These are phyloP conservation scores for Aspergillaceae sp. DNA, from an alignment of 2,329 filamentous ascomycete genomes.

Conservation along the genomic window DNA sequence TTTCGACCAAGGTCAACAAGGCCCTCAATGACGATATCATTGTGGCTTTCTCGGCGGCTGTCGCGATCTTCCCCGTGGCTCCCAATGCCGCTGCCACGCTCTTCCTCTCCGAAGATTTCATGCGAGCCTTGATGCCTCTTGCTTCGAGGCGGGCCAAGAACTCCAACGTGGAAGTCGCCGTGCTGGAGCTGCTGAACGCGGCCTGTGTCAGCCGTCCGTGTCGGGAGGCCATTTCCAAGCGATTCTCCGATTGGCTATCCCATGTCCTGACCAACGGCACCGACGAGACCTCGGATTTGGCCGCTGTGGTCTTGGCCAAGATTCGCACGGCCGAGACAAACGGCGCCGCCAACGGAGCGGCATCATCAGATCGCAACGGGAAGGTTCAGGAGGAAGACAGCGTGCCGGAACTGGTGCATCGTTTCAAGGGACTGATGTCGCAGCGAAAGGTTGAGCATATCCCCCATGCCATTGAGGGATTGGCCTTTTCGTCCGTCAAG, in stretches of 20 bases:
- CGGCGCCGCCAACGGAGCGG: conserved; percentile 1
- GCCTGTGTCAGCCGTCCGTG: conserved; percentile 80
- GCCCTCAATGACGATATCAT: conserved; percentile 83
- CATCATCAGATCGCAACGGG: conserved; percentile 20
- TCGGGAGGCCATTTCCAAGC: conserved; percentile 72
- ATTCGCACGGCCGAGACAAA: conserved; percentile 30
- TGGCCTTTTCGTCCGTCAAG: conserved; percentile 85
- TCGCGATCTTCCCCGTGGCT: conserved; percentile 77
- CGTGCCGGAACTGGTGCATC: conserved; percentile 45
- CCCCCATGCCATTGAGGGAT: conserved; percentile 74
- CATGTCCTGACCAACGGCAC: conserved; percentile 68
- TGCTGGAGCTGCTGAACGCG: conserved; percentile 81
- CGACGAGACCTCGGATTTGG: conserved; percentile 44
- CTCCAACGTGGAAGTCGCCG: conserved; percentile 73
- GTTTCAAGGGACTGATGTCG: conserved; percentile 44
- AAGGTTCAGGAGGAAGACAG: conserved; percentile 33
- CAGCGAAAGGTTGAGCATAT: conserved; percentile 45
- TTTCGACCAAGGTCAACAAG: conserved; percentile 61
- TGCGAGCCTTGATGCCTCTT: conserved; percentile 65
- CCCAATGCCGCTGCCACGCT: conserved; percentile 65
- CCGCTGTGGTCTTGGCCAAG: conserved; percentile 70
- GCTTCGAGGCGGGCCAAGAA: conserved; percentile 77
- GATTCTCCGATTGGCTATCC: conserved; percentile 80
- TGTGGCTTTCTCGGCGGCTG: conserved; percentile 85
- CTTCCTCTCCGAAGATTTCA: conserved; percentile 82